Conservation (phyloP, 495 filamentous ascomycete genomes). For the Xylaria longipes region DNA sequence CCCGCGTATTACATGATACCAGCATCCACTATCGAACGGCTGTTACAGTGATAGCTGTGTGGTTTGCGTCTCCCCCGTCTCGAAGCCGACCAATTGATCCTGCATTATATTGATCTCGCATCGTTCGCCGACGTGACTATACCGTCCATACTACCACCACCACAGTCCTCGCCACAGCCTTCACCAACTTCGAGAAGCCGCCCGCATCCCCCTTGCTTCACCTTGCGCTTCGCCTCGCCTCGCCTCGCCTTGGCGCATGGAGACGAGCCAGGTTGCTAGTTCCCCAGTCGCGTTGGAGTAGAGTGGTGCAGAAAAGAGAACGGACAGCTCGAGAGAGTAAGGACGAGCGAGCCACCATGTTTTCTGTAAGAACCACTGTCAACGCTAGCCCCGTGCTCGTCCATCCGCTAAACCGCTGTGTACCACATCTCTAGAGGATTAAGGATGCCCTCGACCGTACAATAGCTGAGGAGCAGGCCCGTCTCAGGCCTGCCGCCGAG, state of each 20-base stretch:
- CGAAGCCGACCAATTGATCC: not conserved
- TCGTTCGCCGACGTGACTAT: not conserved
- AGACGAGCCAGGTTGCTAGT: not conserved
- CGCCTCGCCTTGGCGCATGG: constrained; percentile 27
- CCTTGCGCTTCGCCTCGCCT: not conserved
- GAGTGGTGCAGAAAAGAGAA: not conserved
- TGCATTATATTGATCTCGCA: not conserved
- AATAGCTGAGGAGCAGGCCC: constrained; percentile 89
- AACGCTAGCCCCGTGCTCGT: not conserved
- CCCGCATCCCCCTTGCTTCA: not conserved
- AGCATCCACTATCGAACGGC: not conserved
- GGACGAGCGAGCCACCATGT: constrained; percentile 47
- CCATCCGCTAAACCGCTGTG: not conserved
- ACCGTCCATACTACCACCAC: not conserved
- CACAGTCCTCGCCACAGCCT: not conserved
- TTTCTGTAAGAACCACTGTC: constrained; percentile 49
- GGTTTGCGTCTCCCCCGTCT: not conserved
- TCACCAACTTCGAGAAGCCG: too few species aligned
- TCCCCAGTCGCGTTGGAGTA: not conserved
- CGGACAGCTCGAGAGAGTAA: not conserved
- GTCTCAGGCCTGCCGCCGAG: constrained; percentile 60
- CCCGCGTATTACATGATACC: not conserved
- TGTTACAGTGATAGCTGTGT: not conserved
- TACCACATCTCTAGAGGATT: constrained; percentile 64
- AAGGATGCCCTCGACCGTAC: constrained; percentile 84